Evolutionary conservation across 441 rosid genomes (phyloP), one percentile per base, ranked within the genome.

Genomic region (Adansonia gregorii): DNA sequence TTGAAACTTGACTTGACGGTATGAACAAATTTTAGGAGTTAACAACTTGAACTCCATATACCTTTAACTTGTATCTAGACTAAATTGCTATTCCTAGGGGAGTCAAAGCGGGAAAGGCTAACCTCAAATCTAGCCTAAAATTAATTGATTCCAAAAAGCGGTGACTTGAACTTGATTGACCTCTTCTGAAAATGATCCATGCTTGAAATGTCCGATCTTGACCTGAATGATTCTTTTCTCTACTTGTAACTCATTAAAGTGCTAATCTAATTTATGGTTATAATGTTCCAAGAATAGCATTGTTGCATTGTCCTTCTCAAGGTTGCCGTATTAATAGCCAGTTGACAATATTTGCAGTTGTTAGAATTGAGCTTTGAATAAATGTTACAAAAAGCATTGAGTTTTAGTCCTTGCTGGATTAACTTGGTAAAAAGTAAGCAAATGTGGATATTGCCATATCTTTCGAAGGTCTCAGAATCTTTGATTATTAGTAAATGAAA

Each of bases 301-400:
- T 20, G 20, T 45, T 45, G 54, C 72, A 67, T 45, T 17, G 54
- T 5, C 51, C 70, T n/a, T 41, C 73, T 48, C 7, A 48, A 68
- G 39, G 24, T 48, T 19, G 1, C 72, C 72, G 20, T 22, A 39
- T 67, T 45, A 2, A 24, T 20, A 2, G 73, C 2, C 15, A 48
- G 58, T 48, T 68, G 52, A 48, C 19, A 68, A 68, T 68, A 68
- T 68, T 48, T 48, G 58, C 20, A 6, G 55, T 46, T 67, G 17
- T 67, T 67, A 46, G 72, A 67, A 20, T 68, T 68, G 73, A 48
- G 22, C 73, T 68, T 48, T 68, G 35, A 48, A 22, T 27, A 11
- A 46, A 46, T 68, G 58, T 46, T 48, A 22, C 8, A 45, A 68
- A 46, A 68, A 68, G 20, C 73, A 48, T 68, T 27, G 58, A 48